Evolutionary conservation across 768 basidiomycete species (phyloP).

Genomic region (Hydnomerulius pinastri): DNA sequence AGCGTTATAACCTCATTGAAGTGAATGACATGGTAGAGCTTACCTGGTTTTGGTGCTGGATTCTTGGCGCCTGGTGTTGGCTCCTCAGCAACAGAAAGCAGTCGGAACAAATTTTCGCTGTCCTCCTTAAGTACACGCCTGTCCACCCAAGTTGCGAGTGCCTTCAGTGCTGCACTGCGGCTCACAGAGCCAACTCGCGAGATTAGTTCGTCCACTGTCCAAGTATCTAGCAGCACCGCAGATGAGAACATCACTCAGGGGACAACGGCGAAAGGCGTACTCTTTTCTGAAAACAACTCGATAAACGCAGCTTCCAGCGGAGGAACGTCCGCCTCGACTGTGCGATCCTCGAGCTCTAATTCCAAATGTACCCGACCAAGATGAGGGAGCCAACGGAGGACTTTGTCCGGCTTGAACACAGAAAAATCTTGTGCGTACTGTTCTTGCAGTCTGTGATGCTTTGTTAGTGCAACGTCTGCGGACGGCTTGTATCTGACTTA

Average conservation of each 20-base stretch:
- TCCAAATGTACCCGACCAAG: conserved; percentile 83
- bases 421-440: conserved; percentile 76
- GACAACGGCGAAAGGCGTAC: conserved; percentile 35
- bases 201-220: conserved; percentile 72
- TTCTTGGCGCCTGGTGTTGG: conserved; percentile 27
- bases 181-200: conserved; percentile 65
- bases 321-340: conserved; percentile 70
- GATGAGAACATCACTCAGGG: background rate
- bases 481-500: conserved; percentile 37
- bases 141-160: conserved; percentile 82
- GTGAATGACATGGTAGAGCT: background rate
- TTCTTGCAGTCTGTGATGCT: conserved; percentile 60
- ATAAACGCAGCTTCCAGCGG: conserved; percentile 91
- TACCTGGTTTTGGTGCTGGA: conserved; percentile 27
- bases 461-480: conserved; percentile 4
- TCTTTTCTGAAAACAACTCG: conserved; percentile 77
- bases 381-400: conserved; percentile 85
- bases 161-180: conserved; percentile 64
- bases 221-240: conserved; percentile 48
- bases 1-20: background rate
- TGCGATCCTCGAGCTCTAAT: conserved; percentile 81
- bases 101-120: conserved; percentile 54
- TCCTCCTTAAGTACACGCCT: conserved; percentile 78
- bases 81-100: conserved; percentile 66
- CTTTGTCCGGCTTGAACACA: conserved; percentile 92